A percentile compares a stretch with the other conserved stretches of the same genome.
Conservation (phyloP, 768 basidiomycete species). For the Pleurotus salmoneostramineus region DNA sequence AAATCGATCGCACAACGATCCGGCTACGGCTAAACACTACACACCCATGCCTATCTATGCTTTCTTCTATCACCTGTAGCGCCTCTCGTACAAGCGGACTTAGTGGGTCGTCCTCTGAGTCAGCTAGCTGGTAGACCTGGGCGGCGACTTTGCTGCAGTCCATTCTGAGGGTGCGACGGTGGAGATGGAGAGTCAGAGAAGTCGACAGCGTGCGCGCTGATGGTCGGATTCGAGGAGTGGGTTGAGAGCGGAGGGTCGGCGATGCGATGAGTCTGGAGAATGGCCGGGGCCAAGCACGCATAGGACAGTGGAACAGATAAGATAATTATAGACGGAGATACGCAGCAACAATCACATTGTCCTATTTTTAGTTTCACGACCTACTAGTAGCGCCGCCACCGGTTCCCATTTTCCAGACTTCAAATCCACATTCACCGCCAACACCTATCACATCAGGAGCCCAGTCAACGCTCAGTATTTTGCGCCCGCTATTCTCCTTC, state of each 20-base stretch:
- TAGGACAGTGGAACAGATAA: background rate
- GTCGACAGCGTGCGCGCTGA: background rate
- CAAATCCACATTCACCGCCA: slow-evolving; percentile 63
- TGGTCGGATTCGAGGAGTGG: background rate
- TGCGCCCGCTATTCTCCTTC: slow-evolving; percentile 32
- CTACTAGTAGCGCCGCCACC: background rate
- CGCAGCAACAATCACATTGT: background rate
- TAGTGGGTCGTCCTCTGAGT: slow-evolving; percentile 45
- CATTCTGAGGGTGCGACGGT: slow-evolving; percentile 22
- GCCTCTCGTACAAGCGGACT: slow-evolving; percentile 71
- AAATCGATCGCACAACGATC: slow-evolving; percentile 11
- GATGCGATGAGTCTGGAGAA: background rate
- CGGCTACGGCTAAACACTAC: slow-evolving; percentile 27
- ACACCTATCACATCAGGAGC: slow-evolving; percentile 62
- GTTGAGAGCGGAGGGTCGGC: background rate
- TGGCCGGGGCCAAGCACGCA: background rate
- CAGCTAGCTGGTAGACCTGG: slow-evolving; percentile 61
- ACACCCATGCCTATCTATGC: slow-evolving; percentile 78
- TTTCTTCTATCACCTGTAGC: slow-evolving; percentile 73
- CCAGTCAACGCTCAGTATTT: slow-evolving; percentile 58
- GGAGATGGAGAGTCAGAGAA: background rate
- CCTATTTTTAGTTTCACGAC: background rate
- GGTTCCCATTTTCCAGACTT: slow-evolving; percentile 49
- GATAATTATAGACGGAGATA: background rate
- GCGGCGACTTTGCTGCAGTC: slow-evolving; percentile 49